Percentiles rank a stretch among this genome's conserved stretches.
phyloP scores from a whole-genome alignment of 257 asterid species.

The Catharanthus roseus region DNA sequence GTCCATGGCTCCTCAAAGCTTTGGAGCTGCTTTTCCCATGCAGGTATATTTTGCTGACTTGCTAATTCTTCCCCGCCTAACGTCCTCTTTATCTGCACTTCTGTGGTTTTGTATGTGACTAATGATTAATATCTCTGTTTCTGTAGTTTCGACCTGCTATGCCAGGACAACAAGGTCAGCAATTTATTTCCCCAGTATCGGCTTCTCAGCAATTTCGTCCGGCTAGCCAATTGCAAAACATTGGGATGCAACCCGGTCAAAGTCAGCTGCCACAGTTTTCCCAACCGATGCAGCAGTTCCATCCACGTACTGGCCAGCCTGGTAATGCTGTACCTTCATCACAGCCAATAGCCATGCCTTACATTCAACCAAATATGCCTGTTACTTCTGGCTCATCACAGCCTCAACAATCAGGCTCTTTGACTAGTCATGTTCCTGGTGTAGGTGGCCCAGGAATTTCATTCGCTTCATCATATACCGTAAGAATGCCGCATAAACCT shows the following conservation, averaged over 20 bases:
- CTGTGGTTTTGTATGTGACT: slow-evolving; percentile 4
- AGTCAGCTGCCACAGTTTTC: slow-evolving; percentile 61
- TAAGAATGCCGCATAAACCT: slow-evolving; percentile 29
- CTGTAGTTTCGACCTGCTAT: slow-evolving; percentile 60
- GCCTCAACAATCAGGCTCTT: slow-evolving; percentile 38
- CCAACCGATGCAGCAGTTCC: slow-evolving; percentile 68
- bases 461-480: slow-evolving; percentile 59
- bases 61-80: slow-evolving; percentile 1
- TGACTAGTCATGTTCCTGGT: slow-evolving; percentile 28
- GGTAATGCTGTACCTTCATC: slow-evolving; percentile 50
- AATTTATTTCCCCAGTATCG: slow-evolving; percentile 40
- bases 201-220: slow-evolving; percentile 66
- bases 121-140: slow-evolving; percentile 17
- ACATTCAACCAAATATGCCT: slow-evolving; percentile 53
- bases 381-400: slow-evolving; percentile 48
- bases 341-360: slow-evolving; percentile 27
- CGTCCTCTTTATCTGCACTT: slow-evolving; percentile 4
- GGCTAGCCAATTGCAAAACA: slow-evolving; percentile 50
- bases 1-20: slow-evolving; percentile 60
- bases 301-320: slow-evolving; percentile 50
- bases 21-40: slow-evolving; percentile 58
- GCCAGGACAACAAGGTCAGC: slow-evolving; percentile 59
- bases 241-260: slow-evolving; percentile 60
- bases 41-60: slow-evolving; percentile 52
- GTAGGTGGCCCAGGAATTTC: slow-evolving; percentile 48